Percentiles rank a stretch among this genome's conserved stretches.
Evolutionary conservation across 192 early-diverging fungal species (phyloP).

Genomic region (Backusella morwellensis): DNA sequence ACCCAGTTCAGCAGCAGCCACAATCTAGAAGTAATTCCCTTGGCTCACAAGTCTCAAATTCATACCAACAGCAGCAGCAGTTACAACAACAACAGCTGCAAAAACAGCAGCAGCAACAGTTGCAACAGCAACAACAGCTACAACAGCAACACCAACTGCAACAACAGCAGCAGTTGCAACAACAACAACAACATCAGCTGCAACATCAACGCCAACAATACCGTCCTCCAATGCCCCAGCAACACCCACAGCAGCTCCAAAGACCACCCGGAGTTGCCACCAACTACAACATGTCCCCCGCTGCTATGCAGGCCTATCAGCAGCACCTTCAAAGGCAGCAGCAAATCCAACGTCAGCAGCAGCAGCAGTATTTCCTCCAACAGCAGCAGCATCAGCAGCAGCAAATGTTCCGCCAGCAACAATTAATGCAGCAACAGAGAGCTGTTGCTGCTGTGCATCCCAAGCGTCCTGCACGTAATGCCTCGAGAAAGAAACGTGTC

Average conservation of each 20-base stretch:
- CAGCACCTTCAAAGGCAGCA: constrained; percentile 1
- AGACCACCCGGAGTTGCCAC: neutral
- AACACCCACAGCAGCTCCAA: neutral
- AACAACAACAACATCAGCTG: neutral
- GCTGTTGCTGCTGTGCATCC: neutral
- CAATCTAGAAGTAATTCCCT: constrained; percentile 1
- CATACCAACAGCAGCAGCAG: neutral
- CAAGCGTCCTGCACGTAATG: constrained; percentile 16
- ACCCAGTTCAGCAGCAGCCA: neutral
- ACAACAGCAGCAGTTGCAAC: neutral
- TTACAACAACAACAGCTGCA: neutral
- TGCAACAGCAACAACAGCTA: neutral
- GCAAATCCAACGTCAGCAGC: neutral
- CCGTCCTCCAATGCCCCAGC: neutral
- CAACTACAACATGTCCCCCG: neutral
- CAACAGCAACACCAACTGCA: neutral
- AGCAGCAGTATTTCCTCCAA: neutral
- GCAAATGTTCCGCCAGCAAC: constrained; percentile 1
- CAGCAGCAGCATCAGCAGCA: constrained; percentile 8
- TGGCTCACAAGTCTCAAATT: neutral
- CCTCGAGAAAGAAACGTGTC: constrained; percentile 25
- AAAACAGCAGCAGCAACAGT: neutral
- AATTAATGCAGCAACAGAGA: constrained; percentile 8
- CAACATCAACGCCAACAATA: neutral
- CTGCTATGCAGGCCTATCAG: constrained; percentile 5